phyloP scores from a whole-genome alignment of 1,284 basidiomycete genomes.

The Uromyces viciae-fabae region DNA sequence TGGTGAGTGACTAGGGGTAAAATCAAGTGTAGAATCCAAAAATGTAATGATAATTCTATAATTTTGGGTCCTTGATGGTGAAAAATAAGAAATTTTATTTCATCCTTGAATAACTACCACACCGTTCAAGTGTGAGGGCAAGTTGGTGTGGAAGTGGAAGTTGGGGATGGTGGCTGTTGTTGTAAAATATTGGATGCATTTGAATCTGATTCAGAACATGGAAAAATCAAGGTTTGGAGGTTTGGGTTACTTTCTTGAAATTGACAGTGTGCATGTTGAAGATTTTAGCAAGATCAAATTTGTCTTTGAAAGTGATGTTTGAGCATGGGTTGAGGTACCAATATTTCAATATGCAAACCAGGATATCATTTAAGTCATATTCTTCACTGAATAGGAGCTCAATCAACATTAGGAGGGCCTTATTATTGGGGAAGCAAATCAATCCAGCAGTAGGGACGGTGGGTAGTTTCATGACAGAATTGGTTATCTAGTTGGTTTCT shows the following conservation, averaged over 20 bases:
- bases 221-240: background rate
- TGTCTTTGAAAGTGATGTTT: background rate
- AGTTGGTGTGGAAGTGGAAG: background rate
- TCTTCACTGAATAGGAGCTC: background rate
- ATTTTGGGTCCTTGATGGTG: too few relatives aligned
- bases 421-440: background rate
- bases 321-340: background rate
- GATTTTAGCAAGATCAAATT: background rate
- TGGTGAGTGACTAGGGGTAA: too few relatives aligned
- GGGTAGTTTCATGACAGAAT: background rate
- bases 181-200: background rate
- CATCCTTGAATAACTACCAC: too few relatives aligned
- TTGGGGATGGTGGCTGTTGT: background rate
- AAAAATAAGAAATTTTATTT: too few relatives aligned
- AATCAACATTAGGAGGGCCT: background rate
- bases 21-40: too few relatives aligned
- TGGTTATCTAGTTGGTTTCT: background rate
- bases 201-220: background rate
- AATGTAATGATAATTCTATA: too few relatives aligned
- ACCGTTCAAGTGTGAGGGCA: background rate
- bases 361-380: background rate
- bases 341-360: background rate
- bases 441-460: background rate
- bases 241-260: background rate
- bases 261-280: background rate